These are phyloP conservation scores for Lactarius sp. DNA, from an alignment of 768 basidiomycete genomes.

Conservation along the genomic window DNA sequence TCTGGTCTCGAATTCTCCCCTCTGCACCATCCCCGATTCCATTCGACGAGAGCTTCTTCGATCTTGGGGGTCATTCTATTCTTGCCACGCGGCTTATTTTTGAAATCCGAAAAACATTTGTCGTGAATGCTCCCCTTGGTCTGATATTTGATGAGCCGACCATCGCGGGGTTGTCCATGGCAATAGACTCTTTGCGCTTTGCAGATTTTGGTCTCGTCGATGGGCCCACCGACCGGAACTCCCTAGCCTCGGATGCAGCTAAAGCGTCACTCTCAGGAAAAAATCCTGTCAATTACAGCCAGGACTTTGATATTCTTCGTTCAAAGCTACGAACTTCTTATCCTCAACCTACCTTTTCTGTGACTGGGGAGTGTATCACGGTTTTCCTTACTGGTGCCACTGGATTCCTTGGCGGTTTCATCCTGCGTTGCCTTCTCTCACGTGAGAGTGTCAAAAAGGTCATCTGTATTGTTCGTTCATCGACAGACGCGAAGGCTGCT, in stretches of 20 bases:
- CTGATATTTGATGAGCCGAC: slow-evolving; percentile 91
- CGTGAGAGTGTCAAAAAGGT: slow-evolving; percentile 74
- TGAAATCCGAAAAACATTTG: slow-evolving; percentile 89
- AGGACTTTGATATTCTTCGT: slow-evolving; percentile 66
- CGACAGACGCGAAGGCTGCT: slow-evolving; percentile 55
- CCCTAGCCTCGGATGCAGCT: not conserved
- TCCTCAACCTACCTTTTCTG: slow-evolving; percentile 53
- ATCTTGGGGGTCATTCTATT: slow-evolving; percentile 97
- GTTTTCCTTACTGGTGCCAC: slow-evolving; percentile 97
- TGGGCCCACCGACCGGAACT: slow-evolving; percentile 26
- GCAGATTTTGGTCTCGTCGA: slow-evolving; percentile 72
- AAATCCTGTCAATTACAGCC: slow-evolving; percentile 40
- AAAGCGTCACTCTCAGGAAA: not conserved
- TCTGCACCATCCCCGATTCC: slow-evolving; percentile 74
- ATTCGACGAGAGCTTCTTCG: slow-evolving; percentile 93
- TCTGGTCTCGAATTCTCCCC: slow-evolving; percentile 82
- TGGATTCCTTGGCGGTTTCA: slow-evolving; percentile 93
- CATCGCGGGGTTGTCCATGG: slow-evolving; percentile 65
- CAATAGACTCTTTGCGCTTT: slow-evolving; percentile 69
- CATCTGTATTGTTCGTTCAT: slow-evolving; percentile 84
- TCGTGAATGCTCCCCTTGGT: slow-evolving; percentile 85
- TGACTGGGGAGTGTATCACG: slow-evolving; percentile 50
- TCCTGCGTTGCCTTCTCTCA: slow-evolving; percentile 73
- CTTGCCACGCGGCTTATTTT: slow-evolving; percentile 96
- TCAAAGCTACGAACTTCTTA: slow-evolving; percentile 58